Conservation (phyloP, 163 green algal genomes). For the Prototheca wickerhamii region DNA sequence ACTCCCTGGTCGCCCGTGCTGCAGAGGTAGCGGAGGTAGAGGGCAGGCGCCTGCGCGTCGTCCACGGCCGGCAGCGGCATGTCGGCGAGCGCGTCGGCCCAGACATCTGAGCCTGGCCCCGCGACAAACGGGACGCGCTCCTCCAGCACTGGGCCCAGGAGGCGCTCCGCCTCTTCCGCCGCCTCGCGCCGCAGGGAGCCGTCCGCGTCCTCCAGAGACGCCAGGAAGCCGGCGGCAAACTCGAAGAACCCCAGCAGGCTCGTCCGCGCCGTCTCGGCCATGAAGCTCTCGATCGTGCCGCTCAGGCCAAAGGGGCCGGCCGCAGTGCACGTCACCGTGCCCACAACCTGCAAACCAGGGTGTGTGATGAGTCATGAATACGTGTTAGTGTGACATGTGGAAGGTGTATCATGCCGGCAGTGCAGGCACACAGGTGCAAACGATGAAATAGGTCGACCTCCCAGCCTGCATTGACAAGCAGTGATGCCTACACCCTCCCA, state of each 20-base stretch:
- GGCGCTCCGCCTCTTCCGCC: not conserved
- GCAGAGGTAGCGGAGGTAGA: slow-evolving; percentile 22
- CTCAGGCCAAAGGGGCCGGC: slow-evolving; percentile 20
- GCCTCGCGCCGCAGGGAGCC: not conserved
- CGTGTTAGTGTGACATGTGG: not conserved
- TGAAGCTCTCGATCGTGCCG: slow-evolving; percentile 26
- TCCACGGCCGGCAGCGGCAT: not conserved
- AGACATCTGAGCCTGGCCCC: slow-evolving; percentile 2
- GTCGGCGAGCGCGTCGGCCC: not conserved
- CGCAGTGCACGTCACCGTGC: slow-evolving; percentile 6
- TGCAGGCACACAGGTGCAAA: not conserved
- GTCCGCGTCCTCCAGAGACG: slow-evolving; percentile 1
- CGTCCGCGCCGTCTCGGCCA: slow-evolving; percentile 13
- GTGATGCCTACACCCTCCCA: not conserved
- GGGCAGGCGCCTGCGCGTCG: not conserved
- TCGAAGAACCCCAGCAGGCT: slow-evolving; percentile 14
- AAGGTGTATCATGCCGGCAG: not conserved
- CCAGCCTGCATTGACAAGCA: not conserved
- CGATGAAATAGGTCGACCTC: not conserved
- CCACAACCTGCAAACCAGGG: slow-evolving; percentile 1
- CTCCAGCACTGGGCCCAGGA: not conserved
- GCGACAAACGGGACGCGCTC: slow-evolving; percentile 7
- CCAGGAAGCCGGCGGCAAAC: not conserved
- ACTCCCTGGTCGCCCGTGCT: slow-evolving; percentile 14
- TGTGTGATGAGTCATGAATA: too few relatives aligned